phyloP scores from a whole-genome alignment of 2,329 filamentous ascomycete species.

The Penicillium thymicola region DNA sequence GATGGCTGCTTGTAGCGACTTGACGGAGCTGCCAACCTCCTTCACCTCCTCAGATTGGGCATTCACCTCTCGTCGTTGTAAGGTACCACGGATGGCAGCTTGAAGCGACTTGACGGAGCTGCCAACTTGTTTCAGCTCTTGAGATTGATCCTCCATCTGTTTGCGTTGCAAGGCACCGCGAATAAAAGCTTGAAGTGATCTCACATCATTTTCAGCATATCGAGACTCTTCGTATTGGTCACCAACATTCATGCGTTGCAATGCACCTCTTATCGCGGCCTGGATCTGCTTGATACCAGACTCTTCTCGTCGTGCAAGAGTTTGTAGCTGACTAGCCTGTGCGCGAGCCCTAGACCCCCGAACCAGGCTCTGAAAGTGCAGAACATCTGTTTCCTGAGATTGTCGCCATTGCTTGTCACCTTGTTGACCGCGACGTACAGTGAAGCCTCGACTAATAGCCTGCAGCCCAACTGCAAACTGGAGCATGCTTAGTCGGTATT shows the following conservation, averaged over 20 bases:
- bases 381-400: conserved; percentile 66
- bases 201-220: conserved; percentile 52
- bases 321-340: conserved; percentile 43
- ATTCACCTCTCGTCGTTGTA: conserved; percentile 52
- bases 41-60: conserved; percentile 34
- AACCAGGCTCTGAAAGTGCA: conserved; percentile 78
- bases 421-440: conserved; percentile 63
- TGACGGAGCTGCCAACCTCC: conserved; percentile 49
- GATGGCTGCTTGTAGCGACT: conserved; percentile 58
- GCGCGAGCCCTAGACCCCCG: conserved; percentile 52
- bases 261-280: conserved; percentile 52
- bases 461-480: conserved; percentile 77
- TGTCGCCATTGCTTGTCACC: conserved; percentile 70
- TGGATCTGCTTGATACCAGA: conserved; percentile 51
- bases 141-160: conserved; percentile 29
- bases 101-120: conserved; percentile 53
- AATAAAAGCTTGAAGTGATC: conserved; percentile 62
- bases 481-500: conserved; percentile 79
- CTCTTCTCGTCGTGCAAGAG: conserved; percentile 38
- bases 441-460: conserved; percentile 71
- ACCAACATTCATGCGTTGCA: conserved; percentile 41
- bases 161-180: conserved; percentile 64
- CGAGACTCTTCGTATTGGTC: conserved; percentile 40
- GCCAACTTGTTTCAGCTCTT: conserved; percentile 46
- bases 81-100: conserved; percentile 63